Base-by-base conservation (phyloP, 2,329 filamentous ascomycete species). In the Magnaporthiopsis rhizophila region DNA sequence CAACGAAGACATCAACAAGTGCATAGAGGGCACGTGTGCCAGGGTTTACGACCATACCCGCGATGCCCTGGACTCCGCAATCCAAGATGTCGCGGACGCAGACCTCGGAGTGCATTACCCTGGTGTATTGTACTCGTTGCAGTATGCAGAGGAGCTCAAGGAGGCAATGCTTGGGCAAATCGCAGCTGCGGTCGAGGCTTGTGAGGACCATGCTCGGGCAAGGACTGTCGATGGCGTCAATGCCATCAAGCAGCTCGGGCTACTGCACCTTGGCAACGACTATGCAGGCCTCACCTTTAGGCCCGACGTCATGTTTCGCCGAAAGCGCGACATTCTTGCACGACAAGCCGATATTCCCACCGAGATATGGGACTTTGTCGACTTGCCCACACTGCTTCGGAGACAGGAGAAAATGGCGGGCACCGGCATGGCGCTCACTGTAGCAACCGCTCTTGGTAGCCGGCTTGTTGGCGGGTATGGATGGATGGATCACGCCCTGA, bases 341-440 rank as follows among this genome's bases (percentile, higher is more conserved):
- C 87, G 92, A 68, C 89, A 96, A 72, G 88, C 98, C 21, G 87
- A 97, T 66, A 87, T 97, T 26, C 87, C 95, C 64, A 90, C 95
- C 4, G 93, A 99, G 72, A 70, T 97, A 0, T 90, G 84, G 84
- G 95, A 99, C 78, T 98, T 99, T 80, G 91, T 99, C 71, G 95
- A 99, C 75, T 82, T 92, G 75, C 83, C 87, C 24, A 90, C 87
- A 13, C 78, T 98, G 7, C 83, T 96, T 79, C 92, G 97, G 72
- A 85, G 88, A 64, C 94, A 98, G 74, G 95, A 99, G 77, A 99
- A 98, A 81, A 83, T 96, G 64, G 93, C 94, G 7, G 92, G 94
- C 56, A 96, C 93, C 3, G 90, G 95, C 68, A 93, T 99, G 89
- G 95, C 94, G 7, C 83, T 99, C 72, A 99, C 95, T 1, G 85